Evolutionary conservation across 73 alveolate species (phyloP).

Genomic region (Effrenium voratum): DNA sequence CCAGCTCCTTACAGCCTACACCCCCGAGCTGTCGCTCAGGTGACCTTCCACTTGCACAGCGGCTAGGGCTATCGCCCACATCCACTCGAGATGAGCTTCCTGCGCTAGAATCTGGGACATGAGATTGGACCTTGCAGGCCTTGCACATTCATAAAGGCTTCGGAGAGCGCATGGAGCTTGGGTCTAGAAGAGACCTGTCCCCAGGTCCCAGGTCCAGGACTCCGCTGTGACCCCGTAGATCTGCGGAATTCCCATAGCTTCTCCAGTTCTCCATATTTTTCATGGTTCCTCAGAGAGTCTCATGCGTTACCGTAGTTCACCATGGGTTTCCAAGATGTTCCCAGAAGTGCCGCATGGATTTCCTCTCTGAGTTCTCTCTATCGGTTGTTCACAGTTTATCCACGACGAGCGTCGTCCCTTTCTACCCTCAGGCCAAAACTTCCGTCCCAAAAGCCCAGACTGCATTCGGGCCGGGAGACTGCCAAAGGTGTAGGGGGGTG

Average conservation of each 20-base stretch:
- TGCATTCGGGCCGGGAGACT: background rate
- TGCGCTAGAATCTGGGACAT: background rate
- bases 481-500: background rate
- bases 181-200: background rate
- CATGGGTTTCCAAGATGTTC: no score
- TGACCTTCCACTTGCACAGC: background rate
- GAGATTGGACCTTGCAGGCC: background rate
- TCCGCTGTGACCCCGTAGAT: background rate
- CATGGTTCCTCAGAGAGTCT: no score
- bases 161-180: background rate
- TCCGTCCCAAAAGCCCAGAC: background rate
- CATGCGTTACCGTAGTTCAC: no score
- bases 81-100: conserved; percentile 24
- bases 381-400: no score
- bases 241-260: no score
- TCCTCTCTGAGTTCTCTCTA: no score
- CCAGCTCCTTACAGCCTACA: no score
- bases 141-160: no score
- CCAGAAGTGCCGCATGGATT: no score
- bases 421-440: background rate
- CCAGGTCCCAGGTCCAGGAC: background rate
- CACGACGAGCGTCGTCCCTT: background rate
- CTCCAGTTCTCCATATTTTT: no score
- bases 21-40: no score
- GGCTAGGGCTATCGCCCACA: conserved; percentile 2